A percentile compares a stretch with the other conserved stretches of the same genome.
phyloP scores from a whole-genome alignment of 768 basidiomycete species.

The Saitozyma podzolica region DNA sequence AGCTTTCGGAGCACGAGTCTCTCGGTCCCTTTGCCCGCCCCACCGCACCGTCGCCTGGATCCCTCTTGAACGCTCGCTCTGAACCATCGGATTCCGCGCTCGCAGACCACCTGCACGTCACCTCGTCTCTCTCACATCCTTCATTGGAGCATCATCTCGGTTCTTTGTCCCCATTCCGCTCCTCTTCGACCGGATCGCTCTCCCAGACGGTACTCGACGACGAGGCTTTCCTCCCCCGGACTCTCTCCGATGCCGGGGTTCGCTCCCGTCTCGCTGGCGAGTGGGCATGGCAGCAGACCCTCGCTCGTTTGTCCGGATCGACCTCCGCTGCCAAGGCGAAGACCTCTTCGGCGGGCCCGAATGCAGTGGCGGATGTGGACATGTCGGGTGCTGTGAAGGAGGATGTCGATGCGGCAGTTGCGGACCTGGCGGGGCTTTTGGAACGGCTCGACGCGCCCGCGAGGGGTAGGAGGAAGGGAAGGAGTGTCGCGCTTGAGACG shows the following conservation, averaged over 20 bases:
- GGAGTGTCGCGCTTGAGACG: not conserved
- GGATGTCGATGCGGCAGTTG: not conserved
- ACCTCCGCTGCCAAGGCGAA: conserved; percentile 51
- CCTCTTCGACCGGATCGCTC: no score
- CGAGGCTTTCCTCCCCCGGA: conserved; percentile 76
- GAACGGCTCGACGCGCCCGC: not conserved
- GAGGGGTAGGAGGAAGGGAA: not conserved
- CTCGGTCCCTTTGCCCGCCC: not conserved
- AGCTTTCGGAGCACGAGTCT: not conserved
- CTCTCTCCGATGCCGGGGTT: conserved; percentile 72
- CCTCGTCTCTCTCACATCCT: conserved; percentile 20
- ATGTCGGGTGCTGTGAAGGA: not conserved
- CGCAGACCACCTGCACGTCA: conserved; percentile 18
- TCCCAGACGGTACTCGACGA: not conserved
- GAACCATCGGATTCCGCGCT: not conserved
- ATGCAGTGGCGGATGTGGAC: not conserved
- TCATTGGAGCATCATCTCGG: conserved; percentile 20
- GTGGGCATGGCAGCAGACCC: conserved; percentile 67
- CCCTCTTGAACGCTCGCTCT: no score
- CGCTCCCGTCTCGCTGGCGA: conserved; percentile 65
- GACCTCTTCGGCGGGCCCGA: not conserved
- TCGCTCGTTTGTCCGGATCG: conserved; percentile 57
- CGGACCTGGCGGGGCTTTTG: not conserved
- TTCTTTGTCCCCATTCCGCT: no score
- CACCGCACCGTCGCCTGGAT: not conserved